Base-by-base conservation (phyloP, 164 flowering plant genomes). In the Vitis rupestris region DNA sequence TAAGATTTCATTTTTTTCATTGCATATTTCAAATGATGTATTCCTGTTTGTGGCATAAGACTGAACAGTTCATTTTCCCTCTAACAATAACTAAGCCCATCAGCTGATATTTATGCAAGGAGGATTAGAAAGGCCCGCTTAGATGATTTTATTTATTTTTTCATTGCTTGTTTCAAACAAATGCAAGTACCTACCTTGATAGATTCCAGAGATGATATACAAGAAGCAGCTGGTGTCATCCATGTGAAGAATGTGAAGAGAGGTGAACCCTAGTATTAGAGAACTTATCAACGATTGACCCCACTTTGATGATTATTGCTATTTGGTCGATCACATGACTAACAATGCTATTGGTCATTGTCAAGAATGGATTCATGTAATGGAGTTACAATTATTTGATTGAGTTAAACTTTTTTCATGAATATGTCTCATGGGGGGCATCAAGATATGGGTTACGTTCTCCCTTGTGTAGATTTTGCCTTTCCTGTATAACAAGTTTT, bases 401-500 rank as follows among this genome's bases (percentile, higher is more conserved):
- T 12, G 4, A 37, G 65, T n/a, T 19, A 48, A 27, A 49, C 47
- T 8, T 27, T 69, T 61, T 13, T 4, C 8, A 13, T 27, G 71
- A 58, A n/a, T 31, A 29, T 30, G 10, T 59, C 1, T 59, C 30
- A 59, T 6, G 44, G 13, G 14, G 61, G 61, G 14, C 61, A 61
- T 15, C 49, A n/a, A 61, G 16, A 5, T n/a, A 16, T 17, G 12
- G 16, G 48, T 61, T 10, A 48, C 13, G 2, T 31, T 8, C 50
- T 31, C 16, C 31, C n/a, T 4, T 14, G 11, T 27, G 9, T 37
- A 3, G 4, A 37, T 37, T 3, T 37, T 37, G 0, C 6, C n/a
- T 53, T 53, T 53, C n/a, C 56, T 13, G 56, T 53, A 49, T 63
- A 10, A 14, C 66, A 49, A 48, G 14, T 63, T 60, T 63, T 49